Base-by-base conservation (phyloP, 1,139 yeast genomes). In the Hyphopichia pseudoburtonii region DNA sequence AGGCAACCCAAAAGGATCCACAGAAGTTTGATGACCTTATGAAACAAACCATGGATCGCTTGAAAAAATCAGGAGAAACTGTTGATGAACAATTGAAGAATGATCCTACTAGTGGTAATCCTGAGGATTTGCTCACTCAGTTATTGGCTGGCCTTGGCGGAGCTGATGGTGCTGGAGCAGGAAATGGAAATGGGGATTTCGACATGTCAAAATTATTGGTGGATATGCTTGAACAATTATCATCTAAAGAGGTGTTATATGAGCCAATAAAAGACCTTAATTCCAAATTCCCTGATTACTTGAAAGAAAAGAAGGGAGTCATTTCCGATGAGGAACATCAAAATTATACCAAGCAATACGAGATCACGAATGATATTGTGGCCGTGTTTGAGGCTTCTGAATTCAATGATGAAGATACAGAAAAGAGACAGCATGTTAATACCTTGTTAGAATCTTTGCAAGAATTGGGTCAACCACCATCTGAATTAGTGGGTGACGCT, bases 391-490 rank as follows among this genome's bases (percentile, higher is more conserved):
- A 86, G 44, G 62, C 68, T 9, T 64, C 73, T 0, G 67, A 61
- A 34, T 84, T 79, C 51, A 60, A 65, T 34, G 86, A 82, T 44
- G 71, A 70, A 10, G 70, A 74, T 43, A 61, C 63, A 38, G 64
- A 63, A 35, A 70, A 78, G 56, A 66, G 84, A 55, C 76, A 76
- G 38, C 66, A 69, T 47, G 70, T 84, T 41, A 73, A 80, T 50
- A 42, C 62, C 8, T 73, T 81, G 44, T 65, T 89, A 50, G 94
- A 86, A 45, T 67, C 75, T 11, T 77, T 86, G 59, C 89, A 86
- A 51, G 90, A 83, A 38, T 67, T 87, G 34, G 97, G 97, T 0
- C 86, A 88, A 52, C 96, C 96, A 1, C 98, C 98, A 3, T 62
- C 76, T 19, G 95, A 86, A 37, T 69, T 87, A 33, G 78, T 84